Percentiles rank a stretch among this genome's conserved stretches.
Evolutionary conservation across 495 filamentous ascomycete species (phyloP).

Genomic region (Aspergillus panamensis): DNA sequence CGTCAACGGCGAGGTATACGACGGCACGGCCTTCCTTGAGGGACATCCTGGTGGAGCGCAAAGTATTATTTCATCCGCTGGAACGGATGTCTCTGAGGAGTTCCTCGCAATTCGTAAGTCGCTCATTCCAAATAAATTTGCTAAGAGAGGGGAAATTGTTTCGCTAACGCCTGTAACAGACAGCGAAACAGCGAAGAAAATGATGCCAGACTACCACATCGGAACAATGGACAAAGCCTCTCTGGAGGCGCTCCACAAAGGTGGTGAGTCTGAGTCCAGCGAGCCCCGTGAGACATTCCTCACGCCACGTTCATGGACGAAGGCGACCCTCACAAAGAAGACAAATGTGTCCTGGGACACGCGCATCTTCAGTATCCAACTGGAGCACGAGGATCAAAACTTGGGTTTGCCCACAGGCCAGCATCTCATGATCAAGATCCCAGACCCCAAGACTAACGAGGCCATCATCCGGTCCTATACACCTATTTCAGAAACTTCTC

Average conservation of each 20-base stretch:
- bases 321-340: conserved; percentile 63
- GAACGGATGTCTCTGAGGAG: conserved; percentile 84
- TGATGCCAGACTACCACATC: conserved; percentile 90
- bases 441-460: conserved; percentile 61
- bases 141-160: background rate
- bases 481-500: conserved; percentile 64
- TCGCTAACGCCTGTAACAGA: conserved; percentile 47
- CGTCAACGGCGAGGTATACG: conserved; percentile 88
- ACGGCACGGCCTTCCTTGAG: conserved; percentile 78
- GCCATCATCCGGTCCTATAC: conserved; percentile 86
- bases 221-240: conserved; percentile 66
- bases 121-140: background rate
- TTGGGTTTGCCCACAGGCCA: conserved; percentile 85
- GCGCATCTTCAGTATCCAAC: conserved; percentile 74
- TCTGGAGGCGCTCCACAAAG: conserved; percentile 44
- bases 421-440: conserved; percentile 82
- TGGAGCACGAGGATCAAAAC: conserved; percentile 67
- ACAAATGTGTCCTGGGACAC: conserved; percentile 73
- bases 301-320: conserved; percentile 66
- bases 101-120: conserved; percentile 89
- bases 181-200: conserved; percentile 85
- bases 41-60: conserved; percentile 87
- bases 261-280: conserved; percentile 22
- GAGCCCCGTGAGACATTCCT: conserved; percentile 62
- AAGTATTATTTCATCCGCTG: conserved; percentile 82